Evolutionary conservation across 768 basidiomycete species (phyloP).

Genomic region (Tylopilus intermedius): DNA sequence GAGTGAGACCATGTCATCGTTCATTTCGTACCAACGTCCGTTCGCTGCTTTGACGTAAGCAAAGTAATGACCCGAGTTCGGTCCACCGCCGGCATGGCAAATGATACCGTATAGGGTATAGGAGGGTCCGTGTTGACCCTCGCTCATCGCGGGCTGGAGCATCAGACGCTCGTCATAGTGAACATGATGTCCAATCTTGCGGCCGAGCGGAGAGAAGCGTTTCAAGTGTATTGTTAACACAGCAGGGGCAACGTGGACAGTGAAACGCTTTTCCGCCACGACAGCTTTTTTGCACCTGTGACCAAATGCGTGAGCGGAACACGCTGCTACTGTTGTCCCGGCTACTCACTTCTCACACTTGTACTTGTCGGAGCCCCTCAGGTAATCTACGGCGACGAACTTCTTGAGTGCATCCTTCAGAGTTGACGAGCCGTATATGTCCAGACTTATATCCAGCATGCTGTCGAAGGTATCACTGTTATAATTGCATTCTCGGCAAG

Average conservation of each 20-base stretch:
- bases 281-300: constrained; percentile 88
- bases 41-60: constrained; percentile 70
- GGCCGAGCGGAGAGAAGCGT: constrained; percentile 86
- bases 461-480: constrained; percentile 96
- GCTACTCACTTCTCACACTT: constrained; percentile 93
- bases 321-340: background rate
- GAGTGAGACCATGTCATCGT: constrained; percentile 73
- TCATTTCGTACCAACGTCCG: constrained; percentile 87
- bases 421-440: constrained; percentile 61
- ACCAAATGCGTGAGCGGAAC: constrained; percentile 6
- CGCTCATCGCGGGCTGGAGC: constrained; percentile 78
- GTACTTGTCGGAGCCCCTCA: constrained; percentile 93
- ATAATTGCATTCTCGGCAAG: constrained; percentile 73
- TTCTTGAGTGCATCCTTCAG: constrained; percentile 71
- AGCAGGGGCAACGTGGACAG: constrained; percentile 79
- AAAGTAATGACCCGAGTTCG: constrained; percentile 94
- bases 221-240: constrained; percentile 93
- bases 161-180: constrained; percentile 74
- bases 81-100: constrained; percentile 87
- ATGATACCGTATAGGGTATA: constrained; percentile 92
- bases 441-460: constrained; percentile 89
- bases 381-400: constrained; percentile 75
- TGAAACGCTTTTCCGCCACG: constrained; percentile 85
- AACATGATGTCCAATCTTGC: constrained; percentile 76
- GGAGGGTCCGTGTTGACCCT: constrained; percentile 64